Conservation (phyloP, 23 red algal species). For the Gracilariopsis chorda region DNA sequence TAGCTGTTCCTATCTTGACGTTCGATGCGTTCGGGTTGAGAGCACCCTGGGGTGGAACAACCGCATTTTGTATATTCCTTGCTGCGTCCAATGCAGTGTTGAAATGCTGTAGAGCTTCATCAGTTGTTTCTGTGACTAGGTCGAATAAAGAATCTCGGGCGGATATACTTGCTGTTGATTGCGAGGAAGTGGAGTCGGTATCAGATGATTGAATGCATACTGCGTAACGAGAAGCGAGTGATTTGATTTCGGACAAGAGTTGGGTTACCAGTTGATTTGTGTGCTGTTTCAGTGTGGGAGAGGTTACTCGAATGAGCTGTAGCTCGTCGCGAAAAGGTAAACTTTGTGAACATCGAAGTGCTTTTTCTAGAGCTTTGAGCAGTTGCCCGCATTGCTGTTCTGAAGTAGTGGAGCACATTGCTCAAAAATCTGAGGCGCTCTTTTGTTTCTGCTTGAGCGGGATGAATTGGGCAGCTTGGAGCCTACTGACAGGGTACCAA, state of each 20-base stretch:
- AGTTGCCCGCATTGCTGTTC: background rate
- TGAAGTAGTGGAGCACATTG: background rate
- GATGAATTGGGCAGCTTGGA: no score
- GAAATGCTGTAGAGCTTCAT: conserved; percentile 57
- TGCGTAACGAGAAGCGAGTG: conserved; percentile 28
- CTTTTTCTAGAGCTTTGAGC: conserved; percentile 13
- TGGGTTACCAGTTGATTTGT: background rate
- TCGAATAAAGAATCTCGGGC: conserved; percentile 41
- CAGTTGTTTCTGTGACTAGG: conserved; percentile 23
- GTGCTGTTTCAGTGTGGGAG: background rate
- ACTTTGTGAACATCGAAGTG: conserved; percentile 12
- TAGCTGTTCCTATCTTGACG: background rate
- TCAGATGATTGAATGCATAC: background rate
- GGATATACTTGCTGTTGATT: background rate
- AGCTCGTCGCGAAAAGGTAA: background rate
- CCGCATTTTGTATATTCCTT: conserved; percentile 47
- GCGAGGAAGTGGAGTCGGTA: conserved; percentile 17
- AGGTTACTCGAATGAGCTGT: conserved; percentile 11
- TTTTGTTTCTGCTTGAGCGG: no score
- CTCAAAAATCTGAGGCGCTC: no score
- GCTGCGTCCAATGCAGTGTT: conserved; percentile 41
- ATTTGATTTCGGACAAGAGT: background rate
- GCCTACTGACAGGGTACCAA: no score
- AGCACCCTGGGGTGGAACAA: conserved; percentile 3
- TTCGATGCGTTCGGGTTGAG: background rate